Evolutionary conservation across 2,329 filamentous ascomycete species (phyloP).

Genomic region (Botryosphaeria agaves): DNA sequence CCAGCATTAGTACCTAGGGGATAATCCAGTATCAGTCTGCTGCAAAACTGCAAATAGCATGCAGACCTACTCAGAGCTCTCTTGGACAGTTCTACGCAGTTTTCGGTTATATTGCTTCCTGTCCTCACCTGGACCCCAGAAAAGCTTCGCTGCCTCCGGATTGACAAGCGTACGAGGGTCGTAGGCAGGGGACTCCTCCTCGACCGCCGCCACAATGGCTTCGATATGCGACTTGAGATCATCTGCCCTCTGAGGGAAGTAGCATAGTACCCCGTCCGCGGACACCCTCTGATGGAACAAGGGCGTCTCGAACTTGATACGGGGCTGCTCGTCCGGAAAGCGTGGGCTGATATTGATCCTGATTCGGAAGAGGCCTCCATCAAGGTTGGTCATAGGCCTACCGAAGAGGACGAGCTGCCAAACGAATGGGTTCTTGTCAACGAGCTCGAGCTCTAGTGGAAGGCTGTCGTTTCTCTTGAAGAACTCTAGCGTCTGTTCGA

Average conservation of each 20-base stretch:
- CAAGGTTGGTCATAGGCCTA: slow-evolving; percentile 78
- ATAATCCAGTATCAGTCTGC: no score
- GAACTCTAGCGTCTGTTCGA: slow-evolving; percentile 60
- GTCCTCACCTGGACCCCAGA: slow-evolving; percentile 66
- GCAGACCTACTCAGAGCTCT: slow-evolving; percentile 27
- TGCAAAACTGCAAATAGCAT: no score
- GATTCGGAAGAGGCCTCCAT: slow-evolving; percentile 78
- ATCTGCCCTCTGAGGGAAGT: slow-evolving; percentile 52
- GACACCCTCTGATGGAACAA: slow-evolving; percentile 84
- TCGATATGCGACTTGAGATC: slow-evolving; percentile 74
- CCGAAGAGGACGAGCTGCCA: slow-evolving; percentile 87
- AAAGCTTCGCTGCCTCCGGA: slow-evolving; percentile 68
- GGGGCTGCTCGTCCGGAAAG: slow-evolving; percentile 79
- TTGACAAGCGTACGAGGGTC: slow-evolving; percentile 81
- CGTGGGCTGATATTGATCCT: slow-evolving; percentile 62
- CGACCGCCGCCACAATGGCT: slow-evolving; percentile 63
- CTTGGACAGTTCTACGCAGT: slow-evolving; percentile 58
- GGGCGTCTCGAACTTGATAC: slow-evolving; percentile 61
- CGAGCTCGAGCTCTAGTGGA: slow-evolving; percentile 59
- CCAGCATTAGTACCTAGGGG: no score
- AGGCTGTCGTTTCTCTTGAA: slow-evolving; percentile 54
- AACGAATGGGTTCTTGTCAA: slow-evolving; percentile 71
- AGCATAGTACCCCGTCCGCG: slow-evolving; percentile 65
- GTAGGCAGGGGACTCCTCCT: slow-evolving; percentile 75
- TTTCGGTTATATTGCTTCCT: slow-evolving; percentile 73